Evolutionary conservation across 2,329 filamentous ascomycete species (phyloP).

Genomic region (Cladosporium sp.): DNA sequence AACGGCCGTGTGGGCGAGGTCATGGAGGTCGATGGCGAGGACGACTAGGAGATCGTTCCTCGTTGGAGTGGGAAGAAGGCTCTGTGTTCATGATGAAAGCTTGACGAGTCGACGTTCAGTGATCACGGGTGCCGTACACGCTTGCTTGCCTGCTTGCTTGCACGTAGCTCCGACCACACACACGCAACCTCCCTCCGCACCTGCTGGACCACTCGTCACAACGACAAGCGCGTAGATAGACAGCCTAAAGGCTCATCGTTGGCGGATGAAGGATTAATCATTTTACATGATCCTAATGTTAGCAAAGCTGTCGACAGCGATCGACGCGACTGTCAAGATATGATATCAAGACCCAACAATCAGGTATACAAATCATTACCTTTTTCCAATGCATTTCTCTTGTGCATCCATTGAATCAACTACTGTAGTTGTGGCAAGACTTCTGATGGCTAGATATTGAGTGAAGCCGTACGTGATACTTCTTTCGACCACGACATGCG

Average conservation of each 20-base stretch:
- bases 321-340: conserved; percentile 1
- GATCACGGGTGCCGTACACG: background rate
- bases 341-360: conserved; percentile 2
- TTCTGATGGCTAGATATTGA: background rate
- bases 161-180: conserved; percentile 12
- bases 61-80: conserved; percentile 5
- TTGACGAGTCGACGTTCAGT: background rate
- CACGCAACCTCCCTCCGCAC: conserved; percentile 1
- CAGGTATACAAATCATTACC: background rate
- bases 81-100: background rate
- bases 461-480: background rate
- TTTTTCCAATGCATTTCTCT: background rate
- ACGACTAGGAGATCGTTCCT: conserved; percentile 20
- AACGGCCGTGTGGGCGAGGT: conserved; percentile 24
- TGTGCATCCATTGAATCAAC: background rate
- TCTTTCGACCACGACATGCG: background rate
- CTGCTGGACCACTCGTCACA: conserved; percentile 9
- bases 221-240: conserved; percentile 16
- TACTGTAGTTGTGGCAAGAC: background rate
- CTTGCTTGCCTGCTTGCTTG: background rate
- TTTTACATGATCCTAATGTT: background rate
- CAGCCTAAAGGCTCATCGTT: conserved; percentile 1
- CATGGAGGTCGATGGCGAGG: conserved; percentile 30
- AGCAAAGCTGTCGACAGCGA: background rate
- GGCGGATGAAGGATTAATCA: background rate